Evolutionary conservation across 2,329 filamentous ascomycete genomes (phyloP), one percentile per base, ranked within the genome.

Genomic region (Penicillium olsonii): DNA sequence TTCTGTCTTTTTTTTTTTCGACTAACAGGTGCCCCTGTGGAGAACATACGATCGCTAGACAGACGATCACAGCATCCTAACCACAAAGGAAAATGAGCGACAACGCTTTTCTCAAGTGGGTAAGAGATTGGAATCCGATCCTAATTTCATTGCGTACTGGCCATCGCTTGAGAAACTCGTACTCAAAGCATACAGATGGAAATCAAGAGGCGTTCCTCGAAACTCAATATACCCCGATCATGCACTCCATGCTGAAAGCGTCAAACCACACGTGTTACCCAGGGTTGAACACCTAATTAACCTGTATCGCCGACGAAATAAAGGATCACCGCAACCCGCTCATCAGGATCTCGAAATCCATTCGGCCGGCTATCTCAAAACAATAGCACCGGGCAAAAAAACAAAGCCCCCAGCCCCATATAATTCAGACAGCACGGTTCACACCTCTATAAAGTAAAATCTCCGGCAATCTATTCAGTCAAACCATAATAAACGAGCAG

Each of bases 121-220:
- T 45, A 64, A 65, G 61, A 65, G 54, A 55, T 56, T 54, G 56
- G 53, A 54, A 61, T 59, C 48, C 50, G 62, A 65, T 66, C 60
- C 53, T 55, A 65, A 63, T 62, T 59, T 60, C 53, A 47, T 45
- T 45, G 35, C 40, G 39, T 29, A 38, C 42, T 42, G 39, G 37
- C 41, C 31, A 33, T 46, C 38, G 40, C 24, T 41, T 48, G 33
- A 20, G 26, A 26, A 27, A 8, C 5, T 40, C 8, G 27, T n/a
- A n/a, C n/a, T n/a, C n/a, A n/a, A n/a, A n/a, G n/a, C 26, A n/a
- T 37, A 26, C 47, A 35, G 24, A 20, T 41, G 26, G 29, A 18
- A 18, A 10, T 8, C 24, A 29, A 27, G 17, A 11, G n/a, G 19
- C 7, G 11, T 22, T 17, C 9, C 31, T 29, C 22, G 14, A 22